Conservation (phyloP, 2,329 filamentous ascomycete genomes). For the Setomelanomma holmii region DNA sequence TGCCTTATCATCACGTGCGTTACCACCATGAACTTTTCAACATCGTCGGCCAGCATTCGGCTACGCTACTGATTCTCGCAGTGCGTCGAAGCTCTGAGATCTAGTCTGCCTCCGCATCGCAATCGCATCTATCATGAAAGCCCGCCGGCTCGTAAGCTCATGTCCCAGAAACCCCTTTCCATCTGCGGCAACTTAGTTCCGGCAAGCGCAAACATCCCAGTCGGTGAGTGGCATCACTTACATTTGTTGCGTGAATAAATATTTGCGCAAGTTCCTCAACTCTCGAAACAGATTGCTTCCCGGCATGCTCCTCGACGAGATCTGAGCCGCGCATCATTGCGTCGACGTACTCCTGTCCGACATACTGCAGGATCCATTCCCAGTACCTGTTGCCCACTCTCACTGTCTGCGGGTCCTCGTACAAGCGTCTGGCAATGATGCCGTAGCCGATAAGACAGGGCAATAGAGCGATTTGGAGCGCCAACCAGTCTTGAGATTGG, state of each 20-base stretch:
- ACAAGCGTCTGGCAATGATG: constrained; percentile 75
- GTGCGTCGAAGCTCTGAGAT: too few relatives aligned
- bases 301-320: constrained; percentile 76
- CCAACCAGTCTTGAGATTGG: constrained; percentile 85
- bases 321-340: constrained; percentile 75
- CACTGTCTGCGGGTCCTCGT: constrained; percentile 65
- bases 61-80: too few relatives aligned
- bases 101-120: background rate
- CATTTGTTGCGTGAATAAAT: constrained; percentile 86
- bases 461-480: constrained; percentile 81
- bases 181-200: constrained; percentile 57
- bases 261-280: constrained; percentile 85
- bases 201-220: background rate
- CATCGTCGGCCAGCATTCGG: background rate
- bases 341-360: constrained; percentile 77
- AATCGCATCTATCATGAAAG: background rate
- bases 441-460: constrained; percentile 92
- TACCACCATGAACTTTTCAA: background rate
- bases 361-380: constrained; percentile 91
- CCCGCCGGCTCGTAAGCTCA: constrained; percentile 56
- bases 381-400: constrained; percentile 77
- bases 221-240: constrained; percentile 49
- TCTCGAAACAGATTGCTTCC: constrained; percentile 73
- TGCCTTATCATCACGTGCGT: constrained; percentile 14
- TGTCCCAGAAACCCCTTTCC: constrained; percentile 79